Evolutionary conservation across 768 basidiomycete species (phyloP), one percentile per base, ranked within the genome.

Genomic region (Kwoniella europaea): DNA sequence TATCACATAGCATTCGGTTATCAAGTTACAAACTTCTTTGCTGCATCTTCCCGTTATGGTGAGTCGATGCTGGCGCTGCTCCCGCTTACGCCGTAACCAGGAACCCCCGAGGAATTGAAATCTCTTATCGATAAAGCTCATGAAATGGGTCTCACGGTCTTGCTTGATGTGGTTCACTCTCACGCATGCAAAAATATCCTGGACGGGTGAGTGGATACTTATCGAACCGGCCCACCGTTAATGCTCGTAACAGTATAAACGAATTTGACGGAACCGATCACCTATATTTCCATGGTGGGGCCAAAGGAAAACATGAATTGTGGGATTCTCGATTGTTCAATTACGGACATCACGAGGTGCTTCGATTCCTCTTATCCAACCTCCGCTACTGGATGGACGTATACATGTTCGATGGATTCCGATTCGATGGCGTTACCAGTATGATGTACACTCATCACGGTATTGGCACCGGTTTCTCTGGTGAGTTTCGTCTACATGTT

Each of bases 401-500:
- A 80, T 99, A 92, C 84, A 88, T 88, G 76, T 98, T 99, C 82
- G 97, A 98, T 78, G 97, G 97, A 12, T 99, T 98, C 88, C 87
- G 97, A 54, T 99, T 99, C 81, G 97, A 99, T 75, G 97, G 97
- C 29, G 97, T 99, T 59, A 99, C 97, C 3, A 95, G 93, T 80
- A 98, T 98, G 96, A 95, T 99, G 93, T 99, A 98, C 85, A 85
- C 89, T 63, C 97, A 99, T 81, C 97, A 98, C 84, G 97, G 97
- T 10, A 98, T 98, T 76, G 96, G 96, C 16, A 89, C 94, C 9
- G 97, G 96, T 18, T 99, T 99, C 85, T 96, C 94, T 53, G 95
- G 96, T 79, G 61, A 53, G 77, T 66, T 24, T 13, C 10, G 3
- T 18, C 20, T 10, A 27, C 4, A 12, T 64, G 24, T 16, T 55